Conservation (phyloP, 495 filamentous ascomycete species). For the Penicillium turbatum region DNA sequence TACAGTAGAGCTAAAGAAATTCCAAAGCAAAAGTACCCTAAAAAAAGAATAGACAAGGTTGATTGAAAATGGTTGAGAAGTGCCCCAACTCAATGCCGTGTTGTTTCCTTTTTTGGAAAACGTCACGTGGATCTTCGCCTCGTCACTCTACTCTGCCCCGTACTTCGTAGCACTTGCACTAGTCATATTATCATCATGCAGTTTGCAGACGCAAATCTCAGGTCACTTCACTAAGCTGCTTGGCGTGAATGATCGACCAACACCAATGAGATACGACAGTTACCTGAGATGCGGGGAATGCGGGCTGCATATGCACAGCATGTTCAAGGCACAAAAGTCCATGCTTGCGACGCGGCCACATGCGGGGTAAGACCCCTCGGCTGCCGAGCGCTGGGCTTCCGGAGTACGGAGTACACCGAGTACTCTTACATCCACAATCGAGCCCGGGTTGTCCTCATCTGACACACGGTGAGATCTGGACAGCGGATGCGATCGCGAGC, state of each 20-base stretch:
- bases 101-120: slow-evolving; percentile 19
- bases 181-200: background rate
- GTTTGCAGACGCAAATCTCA: slow-evolving; percentile 11
- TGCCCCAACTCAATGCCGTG: background rate
- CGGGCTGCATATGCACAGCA: slow-evolving; percentile 5
- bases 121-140: slow-evolving; percentile 21
- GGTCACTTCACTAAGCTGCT: background rate
- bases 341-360: too few species aligned
- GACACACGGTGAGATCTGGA: slow-evolving; percentile 1
- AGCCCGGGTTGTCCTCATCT: background rate
- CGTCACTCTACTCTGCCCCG: background rate
- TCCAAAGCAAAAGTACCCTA: background rate
- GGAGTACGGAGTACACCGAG: background rate
- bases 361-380: too few species aligned
- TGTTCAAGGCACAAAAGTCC: background rate
- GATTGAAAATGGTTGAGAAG: background rate
- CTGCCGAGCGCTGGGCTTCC: background rate
- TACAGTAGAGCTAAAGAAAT: slow-evolving; percentile 1
- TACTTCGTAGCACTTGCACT: background rate
- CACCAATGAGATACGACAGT: background rate
- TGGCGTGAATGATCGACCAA: background rate
- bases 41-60: slow-evolving; percentile 4
- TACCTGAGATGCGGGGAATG: slow-evolving; percentile 1
- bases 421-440: background rate
- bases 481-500: background rate